Evolutionary conservation across 148 eudicot species (phyloP), one percentile per base, ranked within the genome.

Genomic region (Rhododendron vialii): DNA sequence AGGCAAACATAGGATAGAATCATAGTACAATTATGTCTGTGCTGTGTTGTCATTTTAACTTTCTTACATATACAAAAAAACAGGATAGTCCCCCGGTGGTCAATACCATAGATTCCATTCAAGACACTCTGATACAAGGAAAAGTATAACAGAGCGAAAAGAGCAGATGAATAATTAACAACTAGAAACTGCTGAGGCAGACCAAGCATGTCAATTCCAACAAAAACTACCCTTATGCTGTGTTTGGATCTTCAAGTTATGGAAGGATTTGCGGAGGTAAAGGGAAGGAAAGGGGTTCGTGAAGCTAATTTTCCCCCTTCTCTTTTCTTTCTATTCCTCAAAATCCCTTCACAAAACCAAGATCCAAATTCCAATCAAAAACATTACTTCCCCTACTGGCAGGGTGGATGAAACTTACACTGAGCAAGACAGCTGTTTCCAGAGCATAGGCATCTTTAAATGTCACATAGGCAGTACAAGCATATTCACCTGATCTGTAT

Each of bases 391-490:
- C 71, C 4, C 30, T 24, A n/a, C 30, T 13, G 38, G 35, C 24
- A 59, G 22, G 74, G 65, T 59, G 50, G 55, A 30, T 24, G 45
- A 69, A 82, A 88, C 98, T 85, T 92, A 93, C 98, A 89, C 94
- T 93, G 87, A 95, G 95, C 88, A 93, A 86, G 81, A 91, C 87
- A 63, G 98, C 98, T 88, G 95, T 93, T 90, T 95, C 93, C 93
- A 93, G 88, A 45, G 93, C 92, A 89, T 92, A 92, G 85, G 95
- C 92, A 89, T 93, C 95, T 89, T 78, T 89, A 86, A 95, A 95
- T 84, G 95, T 92, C 89, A 93, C 92, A 86, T 93, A 93, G 17
- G 96, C 96, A 38, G 91, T 91, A 86, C 93, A 90, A 77, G 91
- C 89, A 87, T 90, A 87, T 87, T 92, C 93, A 85, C 95, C 92